phyloP scores from a whole-genome alignment of 2,329 filamentous ascomycete genomes.

The Xylariaceae sp. region DNA sequence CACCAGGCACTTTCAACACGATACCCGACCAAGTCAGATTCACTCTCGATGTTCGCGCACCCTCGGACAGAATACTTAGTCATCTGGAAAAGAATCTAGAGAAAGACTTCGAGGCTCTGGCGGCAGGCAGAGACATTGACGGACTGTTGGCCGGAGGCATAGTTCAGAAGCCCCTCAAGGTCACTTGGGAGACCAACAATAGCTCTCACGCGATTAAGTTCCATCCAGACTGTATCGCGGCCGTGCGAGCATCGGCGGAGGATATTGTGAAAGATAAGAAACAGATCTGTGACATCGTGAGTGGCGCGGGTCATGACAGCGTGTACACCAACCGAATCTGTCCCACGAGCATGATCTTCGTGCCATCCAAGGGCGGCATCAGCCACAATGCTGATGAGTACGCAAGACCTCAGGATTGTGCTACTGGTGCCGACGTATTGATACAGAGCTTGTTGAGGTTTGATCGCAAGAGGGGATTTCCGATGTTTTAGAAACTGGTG shows the following conservation, averaged over 20 bases:
- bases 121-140: conserved; percentile 49
- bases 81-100: conserved; percentile 53
- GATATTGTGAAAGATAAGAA: conserved; percentile 50
- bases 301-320: conserved; percentile 44
- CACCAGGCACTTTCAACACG: conserved; percentile 67
- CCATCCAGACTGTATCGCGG: conserved; percentile 60
- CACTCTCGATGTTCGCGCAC: conserved; percentile 60
- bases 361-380: conserved; percentile 57
- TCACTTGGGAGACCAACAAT: conserved; percentile 54
- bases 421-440: conserved; percentile 48
- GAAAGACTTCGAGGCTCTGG: conserved; percentile 55
- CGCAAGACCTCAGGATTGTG: conserved; percentile 53
- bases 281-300: conserved; percentile 36
- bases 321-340: conserved; percentile 55
- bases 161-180: conserved; percentile 21
- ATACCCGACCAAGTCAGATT: conserved; percentile 64
- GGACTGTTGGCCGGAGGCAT: conserved; percentile 36
- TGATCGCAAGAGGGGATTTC: conserved; percentile 28
- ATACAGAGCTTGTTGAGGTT: conserved; percentile 39
- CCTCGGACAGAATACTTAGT: conserved; percentile 49
- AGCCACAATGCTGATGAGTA: conserved; percentile 62
- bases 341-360: conserved; percentile 63
- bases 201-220: conserved; percentile 59
- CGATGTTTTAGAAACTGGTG: background rate
- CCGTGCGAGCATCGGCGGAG: conserved; percentile 55